Evolutionary conservation across 495 filamentous ascomycete genomes (phyloP), one percentile per base, ranked within the genome.

Genomic region (Xeromyces bisporus): DNA sequence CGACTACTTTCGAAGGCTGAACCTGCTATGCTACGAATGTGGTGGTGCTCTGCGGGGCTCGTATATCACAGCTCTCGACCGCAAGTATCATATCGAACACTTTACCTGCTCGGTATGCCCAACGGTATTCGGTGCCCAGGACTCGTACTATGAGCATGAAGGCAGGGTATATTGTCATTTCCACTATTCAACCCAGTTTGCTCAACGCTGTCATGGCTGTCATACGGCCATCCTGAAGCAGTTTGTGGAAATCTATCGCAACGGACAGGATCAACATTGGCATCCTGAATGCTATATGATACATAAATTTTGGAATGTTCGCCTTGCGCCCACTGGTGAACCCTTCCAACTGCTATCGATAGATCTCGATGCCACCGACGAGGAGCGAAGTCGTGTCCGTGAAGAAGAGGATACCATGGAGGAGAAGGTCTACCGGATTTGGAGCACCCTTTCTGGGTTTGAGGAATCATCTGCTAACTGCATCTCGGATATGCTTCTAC

Each of bases 231-330:
- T 99, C 34, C 64, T 99, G 13, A 99, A 99, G 55, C 91, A 99
- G 48, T 99, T 99, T 46, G 91, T 99, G 15, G 89, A 99, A 53
- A 94, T 99, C 37, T 96, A 85, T 55, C 73, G 91, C 29, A 94
- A 96, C 51, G 87, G 89, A 0, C 75, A 91, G 48, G 93, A 96
- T 47, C 91, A 99, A 48, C 91, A 99, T 44, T 99, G 91, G 91
- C 91, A 99, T 47, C 91, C 91, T 2, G 91, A 99, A 51, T 99
- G 91, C 54, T 99, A 99, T 51, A 99, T 96, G 89, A 99, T 99
- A 26, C 91, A 99, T 55, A 99, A 99, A 48, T 99, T 96, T 58
- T 99, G 91, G 91, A 99, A 93, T 49, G 91, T 99, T 23, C 74
- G 87, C 15, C 66, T 99, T 28, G 73, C 75, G 15, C 65, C 65